Percentiles rank a stretch among this genome's conserved stretches.
These are phyloP conservation scores for Biscogniauxia marginata DNA, from an alignment of 2,329 filamentous ascomycete genomes.

Conservation along the genomic window DNA sequence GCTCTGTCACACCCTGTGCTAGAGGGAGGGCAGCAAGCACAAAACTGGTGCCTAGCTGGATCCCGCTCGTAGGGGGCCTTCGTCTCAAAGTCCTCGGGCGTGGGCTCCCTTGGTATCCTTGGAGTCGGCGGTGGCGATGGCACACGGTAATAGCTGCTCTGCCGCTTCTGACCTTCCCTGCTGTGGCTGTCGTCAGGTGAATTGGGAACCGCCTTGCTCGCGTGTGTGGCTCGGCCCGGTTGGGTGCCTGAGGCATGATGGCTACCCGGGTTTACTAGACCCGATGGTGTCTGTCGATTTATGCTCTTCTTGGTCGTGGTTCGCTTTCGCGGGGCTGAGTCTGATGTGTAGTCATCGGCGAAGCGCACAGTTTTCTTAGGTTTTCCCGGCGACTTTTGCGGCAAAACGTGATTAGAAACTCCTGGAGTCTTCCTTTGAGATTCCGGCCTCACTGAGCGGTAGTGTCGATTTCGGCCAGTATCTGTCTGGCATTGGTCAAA, in stretches of 20 bases:
- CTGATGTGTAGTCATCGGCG: not conserved
- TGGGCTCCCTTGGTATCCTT: constrained; percentile 25
- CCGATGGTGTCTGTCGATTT: not conserved
- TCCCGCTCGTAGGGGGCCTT: constrained; percentile 9
- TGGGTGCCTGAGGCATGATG: not conserved
- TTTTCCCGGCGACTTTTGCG: not conserved
- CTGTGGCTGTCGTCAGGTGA: not conserved
- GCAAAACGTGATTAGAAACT: not conserved
- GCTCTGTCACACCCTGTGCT: not conserved
- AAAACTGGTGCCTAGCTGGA: constrained; percentile 18
- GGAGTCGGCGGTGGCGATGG: constrained; percentile 21
- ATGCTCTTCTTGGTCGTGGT: not conserved
- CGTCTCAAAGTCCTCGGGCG: constrained; percentile 27
- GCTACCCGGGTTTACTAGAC: not conserved
- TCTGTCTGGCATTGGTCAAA: not conserved
- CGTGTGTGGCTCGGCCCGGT: too few relatives aligned
- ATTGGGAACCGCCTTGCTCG: too few relatives aligned
- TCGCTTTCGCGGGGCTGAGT: not conserved
- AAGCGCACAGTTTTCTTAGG: not conserved
- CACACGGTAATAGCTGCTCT: constrained; percentile 3
- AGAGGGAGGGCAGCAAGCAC: constrained; percentile 20
- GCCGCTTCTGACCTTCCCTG: constrained; percentile 9
- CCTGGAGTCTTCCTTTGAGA: not conserved
- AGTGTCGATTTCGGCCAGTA: not conserved
- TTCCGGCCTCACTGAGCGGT: not conserved